Evolutionary conservation across 352 stramenopile genomes (phyloP).

Genomic region (Ophiocytium majus): DNA sequence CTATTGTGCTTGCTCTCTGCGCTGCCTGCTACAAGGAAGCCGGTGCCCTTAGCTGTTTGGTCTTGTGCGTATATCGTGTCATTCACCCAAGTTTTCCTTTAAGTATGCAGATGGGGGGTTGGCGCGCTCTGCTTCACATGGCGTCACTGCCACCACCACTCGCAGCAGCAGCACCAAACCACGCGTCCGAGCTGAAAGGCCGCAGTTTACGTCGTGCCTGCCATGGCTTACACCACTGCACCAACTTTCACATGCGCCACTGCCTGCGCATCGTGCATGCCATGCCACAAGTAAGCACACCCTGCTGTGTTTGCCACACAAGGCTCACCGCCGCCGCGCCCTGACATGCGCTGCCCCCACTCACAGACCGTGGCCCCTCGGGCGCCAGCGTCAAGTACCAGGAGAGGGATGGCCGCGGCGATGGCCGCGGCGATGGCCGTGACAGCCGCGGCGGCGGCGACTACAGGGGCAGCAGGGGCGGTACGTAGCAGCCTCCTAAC

Average conservation of each 20-base stretch:
- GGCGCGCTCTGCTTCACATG: too few relatives aligned
- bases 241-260: not conserved
- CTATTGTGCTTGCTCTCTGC: not conserved
- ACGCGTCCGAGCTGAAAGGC: not conserved
- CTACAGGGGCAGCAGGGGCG: too few relatives aligned
- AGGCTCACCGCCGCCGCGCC: not conserved
- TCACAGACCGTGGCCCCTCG: slow-evolving; percentile 16
- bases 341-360: not conserved
- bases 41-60: too few relatives aligned
- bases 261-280: not conserved
- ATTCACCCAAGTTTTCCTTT: too few relatives aligned
- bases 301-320: not conserved
- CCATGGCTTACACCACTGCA: too few relatives aligned
- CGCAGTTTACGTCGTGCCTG: too few relatives aligned
- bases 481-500: too few relatives aligned
- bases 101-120: not conserved
- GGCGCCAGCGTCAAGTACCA: slow-evolving; percentile 22
- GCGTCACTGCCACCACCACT: not conserved
- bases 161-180: not conserved
- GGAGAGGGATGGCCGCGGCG: not conserved
- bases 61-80: too few relatives aligned
- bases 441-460: not conserved
- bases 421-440: not conserved
- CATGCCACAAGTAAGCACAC: not conserved
- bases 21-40: too few relatives aligned